A percentile compares a stretch with the other conserved stretches of the same genome.
Evolutionary conservation across 2,329 filamentous ascomycete species (phyloP).

Genomic region (Anthostomella pinea): DNA sequence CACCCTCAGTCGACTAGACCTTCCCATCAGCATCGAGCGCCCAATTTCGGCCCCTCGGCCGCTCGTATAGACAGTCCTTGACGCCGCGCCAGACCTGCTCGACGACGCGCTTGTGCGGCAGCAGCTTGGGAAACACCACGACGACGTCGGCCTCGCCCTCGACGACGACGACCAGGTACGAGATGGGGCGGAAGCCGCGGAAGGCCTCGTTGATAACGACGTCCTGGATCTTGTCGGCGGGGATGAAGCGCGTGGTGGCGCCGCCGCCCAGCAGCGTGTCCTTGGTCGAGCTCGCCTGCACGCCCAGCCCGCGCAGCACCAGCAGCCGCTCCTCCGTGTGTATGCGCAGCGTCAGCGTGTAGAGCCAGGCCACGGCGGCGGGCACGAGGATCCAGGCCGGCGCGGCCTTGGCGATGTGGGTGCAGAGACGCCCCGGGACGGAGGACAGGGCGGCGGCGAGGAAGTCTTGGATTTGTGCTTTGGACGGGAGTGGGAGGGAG

Average conservation of each 20-base stretch:
- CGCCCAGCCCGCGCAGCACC: conserved; percentile 81
- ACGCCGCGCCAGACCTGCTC: conserved; percentile 90
- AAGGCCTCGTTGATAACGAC: conserved; percentile 96
- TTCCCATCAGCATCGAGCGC: conserved; percentile 31
- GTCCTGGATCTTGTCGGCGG: conserved; percentile 87
- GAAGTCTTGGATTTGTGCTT: conserved; percentile 21
- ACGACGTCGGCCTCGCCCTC: conserved; percentile 85
- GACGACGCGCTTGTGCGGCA: conserved; percentile 72
- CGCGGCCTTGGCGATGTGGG: conserved; percentile 36
- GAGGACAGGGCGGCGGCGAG: conserved; percentile 20
- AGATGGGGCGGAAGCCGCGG: conserved; percentile 82
- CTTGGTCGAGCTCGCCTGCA: conserved; percentile 74
- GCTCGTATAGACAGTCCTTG: conserved; percentile 76
- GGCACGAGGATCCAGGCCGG: conserved; percentile 38
- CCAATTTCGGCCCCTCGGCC: too few relatives aligned
- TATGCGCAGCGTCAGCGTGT: conserved; percentile 43
- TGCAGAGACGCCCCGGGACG: conserved; percentile 31
- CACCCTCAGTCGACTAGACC: conserved; percentile 30
- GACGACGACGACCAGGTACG: conserved; percentile 86
- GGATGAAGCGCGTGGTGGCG: conserved; percentile 63
- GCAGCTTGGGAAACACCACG: conserved; percentile 84
- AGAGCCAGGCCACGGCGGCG: conserved; percentile 37
- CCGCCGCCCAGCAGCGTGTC: conserved; percentile 21
- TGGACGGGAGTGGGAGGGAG: conserved; percentile 16
- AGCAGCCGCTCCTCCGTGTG: conserved; percentile 77